phyloP scores from a whole-genome alignment of 1,284 basidiomycete species.

The Wolfiporia cocos region DNA sequence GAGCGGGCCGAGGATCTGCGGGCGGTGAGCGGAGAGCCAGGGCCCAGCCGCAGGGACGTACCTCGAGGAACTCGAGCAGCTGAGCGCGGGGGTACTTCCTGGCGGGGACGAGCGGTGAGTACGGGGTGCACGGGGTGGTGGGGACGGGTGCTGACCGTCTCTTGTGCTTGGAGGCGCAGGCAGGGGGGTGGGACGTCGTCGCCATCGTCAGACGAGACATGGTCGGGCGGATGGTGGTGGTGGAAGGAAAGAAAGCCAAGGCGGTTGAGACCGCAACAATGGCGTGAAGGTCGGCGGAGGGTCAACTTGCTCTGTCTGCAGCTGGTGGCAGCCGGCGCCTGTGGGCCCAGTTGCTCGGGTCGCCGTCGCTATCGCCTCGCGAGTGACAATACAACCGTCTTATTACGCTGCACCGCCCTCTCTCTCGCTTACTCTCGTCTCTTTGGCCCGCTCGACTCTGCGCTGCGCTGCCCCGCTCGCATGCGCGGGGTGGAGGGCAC shows the following conservation, averaged over 20 bases:
- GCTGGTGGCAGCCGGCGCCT: too few species aligned
- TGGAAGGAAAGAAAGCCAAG: constrained; percentile 31
- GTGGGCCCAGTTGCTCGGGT: too few species aligned
- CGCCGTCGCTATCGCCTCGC: too few species aligned
- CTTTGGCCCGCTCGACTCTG: too few species aligned
- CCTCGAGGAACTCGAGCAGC: constrained; percentile 57
- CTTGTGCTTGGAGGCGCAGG: constrained; percentile 22
- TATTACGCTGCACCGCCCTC: too few species aligned
- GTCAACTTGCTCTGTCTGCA: too few species aligned
- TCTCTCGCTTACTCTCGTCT: too few species aligned
- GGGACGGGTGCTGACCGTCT: constrained; percentile 30
- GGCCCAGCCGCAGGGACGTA: constrained; percentile 23
- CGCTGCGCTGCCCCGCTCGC: too few species aligned
- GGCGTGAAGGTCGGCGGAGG: constrained; percentile 27
- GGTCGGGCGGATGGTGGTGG: constrained; percentile 28
- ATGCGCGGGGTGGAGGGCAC: too few species aligned
- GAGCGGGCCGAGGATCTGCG: constrained; percentile 54
- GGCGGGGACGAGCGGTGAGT: constrained; percentile 20
- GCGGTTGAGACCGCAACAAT: constrained; percentile 25
- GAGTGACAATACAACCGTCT: too few species aligned
- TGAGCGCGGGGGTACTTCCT: constrained; percentile 57
- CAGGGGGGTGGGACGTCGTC: constrained; percentile 20
- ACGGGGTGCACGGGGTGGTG: constrained; percentile 17
- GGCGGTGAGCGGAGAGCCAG: constrained; percentile 11
- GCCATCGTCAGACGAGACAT: constrained; percentile 23